Conservation (phyloP, 176 grass and related monocot species). For the Bonia amplexicaulis region DNA sequence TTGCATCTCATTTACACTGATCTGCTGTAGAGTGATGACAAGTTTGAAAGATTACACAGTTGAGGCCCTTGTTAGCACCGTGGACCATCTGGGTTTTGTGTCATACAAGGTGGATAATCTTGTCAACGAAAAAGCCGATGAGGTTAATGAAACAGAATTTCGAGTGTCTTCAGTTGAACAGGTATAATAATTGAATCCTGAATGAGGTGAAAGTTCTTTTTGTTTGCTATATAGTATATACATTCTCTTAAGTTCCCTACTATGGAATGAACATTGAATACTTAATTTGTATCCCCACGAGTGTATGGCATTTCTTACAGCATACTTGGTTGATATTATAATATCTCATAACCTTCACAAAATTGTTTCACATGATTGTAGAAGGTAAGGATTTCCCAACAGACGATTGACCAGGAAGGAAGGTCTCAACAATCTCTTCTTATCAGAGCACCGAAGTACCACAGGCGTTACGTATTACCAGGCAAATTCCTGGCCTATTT, state of each 20-base stretch:
- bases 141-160: conserved; percentile 68
- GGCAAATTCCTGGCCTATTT: conserved; percentile 34
- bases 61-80: conserved; percentile 79
- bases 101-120: conserved; percentile 90
- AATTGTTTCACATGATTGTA: conserved; percentile 38
- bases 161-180: conserved; percentile 82
- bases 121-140: conserved; percentile 68
- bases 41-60: conserved; percentile 87
- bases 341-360: not conserved
- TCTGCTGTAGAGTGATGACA: conserved; percentile 61
- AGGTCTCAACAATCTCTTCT: conserved; percentile 80
- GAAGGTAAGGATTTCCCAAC: conserved; percentile 72
- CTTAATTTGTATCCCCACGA: not conserved
- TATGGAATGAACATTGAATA: not conserved
- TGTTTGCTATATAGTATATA: not conserved
- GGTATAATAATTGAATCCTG: conserved; percentile 38
- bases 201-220: not conserved
- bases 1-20: conserved; percentile 4
- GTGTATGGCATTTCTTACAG: not conserved
- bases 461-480: conserved; percentile 82
- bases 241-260: not conserved
- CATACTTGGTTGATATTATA: not conserved
- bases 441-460: conserved; percentile 67
- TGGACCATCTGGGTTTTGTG: conserved; percentile 86
- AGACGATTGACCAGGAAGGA: conserved; percentile 65